Evolutionary conservation across 805 yeast species (phyloP).

Genomic region (Candida insectorum): DNA sequence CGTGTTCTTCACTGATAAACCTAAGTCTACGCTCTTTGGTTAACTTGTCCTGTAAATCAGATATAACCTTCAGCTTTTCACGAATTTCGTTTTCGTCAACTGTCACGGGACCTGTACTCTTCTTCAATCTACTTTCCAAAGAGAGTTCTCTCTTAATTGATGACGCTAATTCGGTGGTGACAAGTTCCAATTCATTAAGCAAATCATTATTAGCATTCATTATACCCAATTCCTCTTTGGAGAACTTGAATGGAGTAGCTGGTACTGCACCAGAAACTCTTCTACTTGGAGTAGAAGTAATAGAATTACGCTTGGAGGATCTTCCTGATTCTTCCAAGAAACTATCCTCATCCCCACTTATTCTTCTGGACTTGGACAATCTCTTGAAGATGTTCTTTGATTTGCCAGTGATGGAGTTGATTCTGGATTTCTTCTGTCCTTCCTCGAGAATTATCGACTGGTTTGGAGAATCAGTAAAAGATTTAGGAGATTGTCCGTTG

Average conservation of each 20-base stretch:
- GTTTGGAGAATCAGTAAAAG: background rate
- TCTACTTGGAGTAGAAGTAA: slow-evolving; percentile 8
- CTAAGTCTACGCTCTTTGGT: slow-evolving; percentile 64
- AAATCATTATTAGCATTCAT: slow-evolving; percentile 57
- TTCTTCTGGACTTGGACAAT: slow-evolving; percentile 27
- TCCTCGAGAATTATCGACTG: background rate
- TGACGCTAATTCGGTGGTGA: slow-evolving; percentile 69
- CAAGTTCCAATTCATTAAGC: slow-evolving; percentile 61
- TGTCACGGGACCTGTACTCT: slow-evolving; percentile 2
- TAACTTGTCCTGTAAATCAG: slow-evolving; percentile 53
- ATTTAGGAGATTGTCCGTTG: too few relatives aligned
- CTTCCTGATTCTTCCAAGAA: slow-evolving; percentile 8
- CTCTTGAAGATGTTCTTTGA: slow-evolving; percentile 32
- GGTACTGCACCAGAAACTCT: slow-evolving; percentile 9
- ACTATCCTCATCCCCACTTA: slow-evolving; percentile 10
- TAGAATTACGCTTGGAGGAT: slow-evolving; percentile 12
- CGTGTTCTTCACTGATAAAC: slow-evolving; percentile 69
- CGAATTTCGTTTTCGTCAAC: slow-evolving; percentile 45
- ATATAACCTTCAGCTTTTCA: slow-evolving; percentile 28
- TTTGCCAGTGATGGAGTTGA: slow-evolving; percentile 23
- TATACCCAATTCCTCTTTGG: slow-evolving; percentile 60
- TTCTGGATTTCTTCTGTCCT: slow-evolving; percentile 13
- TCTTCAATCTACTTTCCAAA: slow-evolving; percentile 45
- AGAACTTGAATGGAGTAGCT: slow-evolving; percentile 29
- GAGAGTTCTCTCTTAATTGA: slow-evolving; percentile 68